Evolutionary conservation across 1,284 basidiomycete genomes (phyloP).

Genomic region (Puccinia brachypodii): DNA sequence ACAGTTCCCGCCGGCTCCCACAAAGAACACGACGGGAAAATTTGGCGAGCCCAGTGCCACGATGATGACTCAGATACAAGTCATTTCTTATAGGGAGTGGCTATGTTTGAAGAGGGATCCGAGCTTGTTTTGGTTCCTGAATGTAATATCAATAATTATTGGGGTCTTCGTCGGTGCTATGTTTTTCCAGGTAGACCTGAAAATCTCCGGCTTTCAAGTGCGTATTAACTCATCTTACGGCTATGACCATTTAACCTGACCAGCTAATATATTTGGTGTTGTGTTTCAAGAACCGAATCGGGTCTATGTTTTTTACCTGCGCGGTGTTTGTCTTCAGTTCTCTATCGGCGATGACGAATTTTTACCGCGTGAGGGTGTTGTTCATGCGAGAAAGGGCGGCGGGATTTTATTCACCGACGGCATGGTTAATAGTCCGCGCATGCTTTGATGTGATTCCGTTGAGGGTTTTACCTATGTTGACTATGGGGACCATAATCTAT

Average conservation of each 20-base stretch:
- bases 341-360: constrained; percentile 79
- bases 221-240: constrained; percentile 3
- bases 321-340: constrained; percentile 72
- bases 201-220: constrained; percentile 87
- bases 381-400: constrained; percentile 79
- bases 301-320: constrained; percentile 43
- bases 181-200: constrained; percentile 73
- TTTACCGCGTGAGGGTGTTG: constrained; percentile 74
- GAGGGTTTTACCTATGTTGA: constrained; percentile 76
- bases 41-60: constrained; percentile 65
- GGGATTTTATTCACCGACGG: constrained; percentile 65
- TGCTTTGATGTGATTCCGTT: constrained; percentile 81
- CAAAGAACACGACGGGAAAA: background rate
- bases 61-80: constrained; percentile 80
- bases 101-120: constrained; percentile 76
- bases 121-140: constrained; percentile 74
- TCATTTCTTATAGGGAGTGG: constrained; percentile 76
- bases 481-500: constrained; percentile 75
- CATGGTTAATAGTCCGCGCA: constrained; percentile 80
- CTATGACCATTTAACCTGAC: background rate
- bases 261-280: constrained; percentile 57
- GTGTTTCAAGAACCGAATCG: constrained; percentile 35
- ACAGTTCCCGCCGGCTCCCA: background rate
- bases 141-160: constrained; percentile 67
- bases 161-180: constrained; percentile 73